Conservation (phyloP, 768 basidiomycete species). For the Lactarius sp. region DNA sequence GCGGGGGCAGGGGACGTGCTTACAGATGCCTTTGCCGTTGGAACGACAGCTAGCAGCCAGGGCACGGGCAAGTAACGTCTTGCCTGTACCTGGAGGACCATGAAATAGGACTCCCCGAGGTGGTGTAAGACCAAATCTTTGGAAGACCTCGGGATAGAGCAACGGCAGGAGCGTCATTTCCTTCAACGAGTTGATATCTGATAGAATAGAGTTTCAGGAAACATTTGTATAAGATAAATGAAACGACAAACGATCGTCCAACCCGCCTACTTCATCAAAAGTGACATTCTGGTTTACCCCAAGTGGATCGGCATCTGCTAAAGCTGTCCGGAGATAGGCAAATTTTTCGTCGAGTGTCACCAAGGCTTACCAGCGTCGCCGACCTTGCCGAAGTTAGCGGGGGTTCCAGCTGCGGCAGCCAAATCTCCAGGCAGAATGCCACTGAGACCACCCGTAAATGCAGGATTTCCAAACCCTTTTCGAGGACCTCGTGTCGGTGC, state of each 20-base stretch:
- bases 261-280: constrained; percentile 93
- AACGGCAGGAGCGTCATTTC: constrained; percentile 98
- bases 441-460: constrained; percentile 44
- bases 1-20: constrained; percentile 29
- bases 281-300: constrained; percentile 91
- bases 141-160: constrained; percentile 95
- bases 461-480: constrained; percentile 52
- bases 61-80: constrained; percentile 90
- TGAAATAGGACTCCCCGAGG: constrained; percentile 97
- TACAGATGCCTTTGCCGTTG: constrained; percentile 83
- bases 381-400: constrained; percentile 81
- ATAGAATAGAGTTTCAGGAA: constrained; percentile 1
- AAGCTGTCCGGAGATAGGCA: constrained; percentile 41
- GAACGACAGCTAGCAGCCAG: constrained; percentile 88
- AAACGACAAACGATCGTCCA: constrained; percentile 74
- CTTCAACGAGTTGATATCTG: constrained; percentile 93
- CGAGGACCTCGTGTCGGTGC: constrained; percentile 59
- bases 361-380: constrained; percentile 61
- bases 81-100: constrained; percentile 98
- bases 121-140: constrained; percentile 88
- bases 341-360: constrained; percentile 9
- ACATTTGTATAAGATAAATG: constrained; percentile 1
- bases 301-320: constrained; percentile 94
- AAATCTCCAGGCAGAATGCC: constrained; percentile 62
- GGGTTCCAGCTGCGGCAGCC: constrained; percentile 65